These are phyloP conservation scores for Saccharomyces hybrid DNA, from an alignment of 1,139 yeast genomes.

Conservation along the genomic window DNA sequence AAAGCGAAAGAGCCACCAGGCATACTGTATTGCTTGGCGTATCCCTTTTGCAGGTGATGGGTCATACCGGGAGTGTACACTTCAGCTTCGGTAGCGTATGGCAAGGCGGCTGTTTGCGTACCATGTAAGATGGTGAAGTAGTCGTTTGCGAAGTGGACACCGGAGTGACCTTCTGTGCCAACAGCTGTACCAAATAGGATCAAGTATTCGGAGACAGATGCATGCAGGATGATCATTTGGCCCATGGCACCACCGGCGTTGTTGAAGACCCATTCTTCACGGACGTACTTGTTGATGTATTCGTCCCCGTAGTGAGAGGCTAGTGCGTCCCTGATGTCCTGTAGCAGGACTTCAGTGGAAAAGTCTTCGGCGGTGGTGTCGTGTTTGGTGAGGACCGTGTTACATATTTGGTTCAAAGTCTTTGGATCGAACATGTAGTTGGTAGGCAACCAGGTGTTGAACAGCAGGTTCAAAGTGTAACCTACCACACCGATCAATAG, in stretches of 20 bases:
- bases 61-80: constrained; percentile 73
- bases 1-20: constrained; percentile 75
- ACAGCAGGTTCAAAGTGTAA: constrained; percentile 37
- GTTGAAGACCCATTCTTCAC: constrained; percentile 89
- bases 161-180: constrained; percentile 95
- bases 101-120: constrained; percentile 61
- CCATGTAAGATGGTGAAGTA: constrained; percentile 87
- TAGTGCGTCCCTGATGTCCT: constrained; percentile 52
- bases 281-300: constrained; percentile 57
- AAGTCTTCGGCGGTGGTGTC: constrained; percentile 27
- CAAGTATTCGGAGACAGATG: constrained; percentile 88
- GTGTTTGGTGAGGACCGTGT: constrained; percentile 47
- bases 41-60: constrained; percentile 70
- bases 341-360: constrained; percentile 36
- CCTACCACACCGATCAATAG: constrained; percentile 15
- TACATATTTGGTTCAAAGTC: constrained; percentile 42
- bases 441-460: constrained; percentile 59
- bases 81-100: constrained; percentile 55
- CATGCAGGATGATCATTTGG: constrained; percentile 88
- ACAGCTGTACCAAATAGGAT: constrained; percentile 82
- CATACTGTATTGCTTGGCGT: constrained; percentile 79
- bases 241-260: constrained; percentile 99
- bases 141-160: constrained; percentile 93
- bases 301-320: constrained; percentile 59
- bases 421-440: constrained; percentile 46